A percentile compares a stretch with the other conserved stretches of the same genome.
Evolutionary conservation across 2,329 filamentous ascomycete genomes (phyloP).

Genomic region (Neonectria coccinea): DNA sequence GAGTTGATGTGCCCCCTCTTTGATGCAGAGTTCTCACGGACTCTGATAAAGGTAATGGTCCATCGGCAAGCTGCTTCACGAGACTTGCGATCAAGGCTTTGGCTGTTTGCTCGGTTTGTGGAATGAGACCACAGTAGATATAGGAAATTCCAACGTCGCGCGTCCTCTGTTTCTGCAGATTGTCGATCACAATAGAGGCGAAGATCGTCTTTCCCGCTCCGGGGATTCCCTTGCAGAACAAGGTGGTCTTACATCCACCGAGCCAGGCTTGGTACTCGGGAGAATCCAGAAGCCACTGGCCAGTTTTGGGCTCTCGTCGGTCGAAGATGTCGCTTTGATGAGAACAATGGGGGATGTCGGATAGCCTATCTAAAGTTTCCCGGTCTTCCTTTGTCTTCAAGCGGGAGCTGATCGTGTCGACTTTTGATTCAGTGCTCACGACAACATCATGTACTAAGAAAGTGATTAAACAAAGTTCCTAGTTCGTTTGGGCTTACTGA

Average conservation of each 20-base stretch:
- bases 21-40: not conserved
- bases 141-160: conserved; percentile 44
- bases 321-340: conserved; percentile 42
- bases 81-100: conserved; percentile 45
- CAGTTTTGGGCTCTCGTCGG: conserved; percentile 50
- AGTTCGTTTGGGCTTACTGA: not conserved
- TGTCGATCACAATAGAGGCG: not conserved
- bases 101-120: conserved; percentile 41
- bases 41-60: not conserved
- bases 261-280: not conserved
- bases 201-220: not conserved
- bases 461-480: not conserved
- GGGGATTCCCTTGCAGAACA: conserved; percentile 49
- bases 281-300: conserved; percentile 24
- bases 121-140: conserved; percentile 49
- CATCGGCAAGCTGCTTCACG: conserved; percentile 49
- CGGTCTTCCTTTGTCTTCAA: too few relatives aligned
- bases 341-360: too few relatives aligned
- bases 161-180: not conserved
- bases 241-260: conserved; percentile 25
- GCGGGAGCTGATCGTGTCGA: not conserved
- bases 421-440: not conserved
- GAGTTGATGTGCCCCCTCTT: not conserved
- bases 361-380: too few relatives aligned
- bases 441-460: too few relatives aligned